These are phyloP conservation scores for Phytophthora citrophthora DNA, from an alignment of 352 stramenopile genomes.

Conservation along the genomic window DNA sequence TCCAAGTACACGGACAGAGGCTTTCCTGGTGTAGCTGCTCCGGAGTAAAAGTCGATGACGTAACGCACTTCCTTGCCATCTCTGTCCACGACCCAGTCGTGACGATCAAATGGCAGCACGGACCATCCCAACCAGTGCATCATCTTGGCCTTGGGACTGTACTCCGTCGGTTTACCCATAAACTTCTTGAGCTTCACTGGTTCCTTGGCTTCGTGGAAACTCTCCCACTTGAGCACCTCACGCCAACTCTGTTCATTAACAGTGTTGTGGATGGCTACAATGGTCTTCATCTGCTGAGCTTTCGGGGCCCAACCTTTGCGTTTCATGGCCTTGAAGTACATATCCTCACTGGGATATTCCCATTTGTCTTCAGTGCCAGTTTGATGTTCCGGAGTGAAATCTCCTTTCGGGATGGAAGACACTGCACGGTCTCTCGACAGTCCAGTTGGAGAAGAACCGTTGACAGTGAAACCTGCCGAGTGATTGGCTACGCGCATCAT, in stretches of 20 bases:
- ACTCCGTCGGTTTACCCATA: conserved; percentile 94
- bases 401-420: conserved; percentile 95
- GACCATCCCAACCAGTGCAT: conserved; percentile 87
- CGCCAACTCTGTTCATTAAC: conserved; percentile 97
- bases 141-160: conserved; percentile 94
- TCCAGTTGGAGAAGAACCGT: conserved; percentile 19
- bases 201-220: conserved; percentile 51
- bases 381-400: conserved; percentile 79
- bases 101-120: conserved; percentile 97
- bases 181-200: conserved; percentile 94
- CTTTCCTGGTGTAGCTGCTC: conserved; percentile 81
- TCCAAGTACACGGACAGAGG: conserved; percentile 96
- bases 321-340: conserved; percentile 98
- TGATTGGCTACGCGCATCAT: conserved; percentile 63
- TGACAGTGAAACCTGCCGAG: conserved; percentile 45
- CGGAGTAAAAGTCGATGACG: conserved; percentile 99
- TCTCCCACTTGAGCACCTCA: conserved; percentile 94
- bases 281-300: conserved; percentile 93
- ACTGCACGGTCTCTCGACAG: conserved; percentile 88
- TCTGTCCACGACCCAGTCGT: conserved; percentile 98
- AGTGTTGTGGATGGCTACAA: conserved; percentile 98
- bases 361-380: conserved; percentile 71
- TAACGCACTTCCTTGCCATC: conserved; percentile 94
- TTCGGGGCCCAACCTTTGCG: conserved; percentile 95
- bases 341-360: conserved; percentile 97